Percentiles rank a stretch among this genome's conserved stretches.
Evolutionary conservation across 352 stramenopile species (phyloP).

Genomic region (Globisporangium solare): DNA sequence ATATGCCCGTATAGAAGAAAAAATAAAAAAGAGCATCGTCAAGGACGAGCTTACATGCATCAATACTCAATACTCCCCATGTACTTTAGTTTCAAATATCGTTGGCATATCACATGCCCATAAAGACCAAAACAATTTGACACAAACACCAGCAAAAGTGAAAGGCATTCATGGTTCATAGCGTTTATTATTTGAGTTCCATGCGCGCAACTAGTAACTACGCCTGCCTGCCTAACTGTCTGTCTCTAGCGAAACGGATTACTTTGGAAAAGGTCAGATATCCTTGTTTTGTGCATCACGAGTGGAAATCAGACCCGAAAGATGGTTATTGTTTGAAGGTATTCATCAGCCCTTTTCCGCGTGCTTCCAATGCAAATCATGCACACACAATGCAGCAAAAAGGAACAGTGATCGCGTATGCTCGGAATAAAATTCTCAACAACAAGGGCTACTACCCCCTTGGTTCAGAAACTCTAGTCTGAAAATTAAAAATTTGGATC

Average conservation of each 20-base stretch:
- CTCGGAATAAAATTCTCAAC: conserved; percentile 70
- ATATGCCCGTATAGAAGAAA: conserved; percentile 30
- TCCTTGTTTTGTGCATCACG: conserved; percentile 75
- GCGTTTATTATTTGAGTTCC: too few species aligned
- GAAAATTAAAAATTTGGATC: conserved; percentile 79
- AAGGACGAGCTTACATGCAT: too few species aligned
- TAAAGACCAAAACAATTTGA: too few species aligned
- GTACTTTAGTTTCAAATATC: too few species aligned
- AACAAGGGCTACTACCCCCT: conserved; percentile 84
- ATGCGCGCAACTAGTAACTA: too few species aligned
- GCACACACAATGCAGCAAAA: conserved; percentile 1
- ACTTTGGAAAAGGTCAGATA: conserved; percentile 66
- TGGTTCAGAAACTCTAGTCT: conserved; percentile 91
- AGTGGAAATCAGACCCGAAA: conserved; percentile 88
- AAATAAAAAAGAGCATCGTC: neutral
- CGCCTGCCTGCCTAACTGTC: too few species aligned
- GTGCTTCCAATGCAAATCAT: too few species aligned
- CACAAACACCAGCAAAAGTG: too few species aligned
- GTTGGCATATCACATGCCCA: too few species aligned
- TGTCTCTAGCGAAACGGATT: too few species aligned
- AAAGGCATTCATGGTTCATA: too few species aligned
- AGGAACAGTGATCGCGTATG: conserved; percentile 30
- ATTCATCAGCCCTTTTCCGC: conserved; percentile 69
- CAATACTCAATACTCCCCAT: too few species aligned
- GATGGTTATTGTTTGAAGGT: conserved; percentile 83